Evolutionary conservation across 2,329 filamentous ascomycete species (phyloP).

Genomic region (Sclerotinia borealis): DNA sequence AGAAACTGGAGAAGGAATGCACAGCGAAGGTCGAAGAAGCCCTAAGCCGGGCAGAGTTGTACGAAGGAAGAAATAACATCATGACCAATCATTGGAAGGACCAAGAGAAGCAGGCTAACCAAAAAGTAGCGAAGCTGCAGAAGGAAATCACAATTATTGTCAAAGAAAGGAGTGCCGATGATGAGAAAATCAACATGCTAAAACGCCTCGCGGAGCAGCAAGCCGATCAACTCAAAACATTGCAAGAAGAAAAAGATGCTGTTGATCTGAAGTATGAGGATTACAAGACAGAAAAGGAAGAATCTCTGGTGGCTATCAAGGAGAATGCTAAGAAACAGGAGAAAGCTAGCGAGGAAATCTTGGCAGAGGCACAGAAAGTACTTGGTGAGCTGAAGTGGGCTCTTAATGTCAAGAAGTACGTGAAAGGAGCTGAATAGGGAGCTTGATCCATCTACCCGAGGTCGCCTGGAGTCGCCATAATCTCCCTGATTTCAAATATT

Average conservation of each 20-base stretch:
- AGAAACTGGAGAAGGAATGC: conserved; percentile 53
- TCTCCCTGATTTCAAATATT: not conserved
- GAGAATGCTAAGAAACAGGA: conserved; percentile 51
- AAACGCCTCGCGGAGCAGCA: conserved; percentile 68
- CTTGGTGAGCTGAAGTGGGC: conserved; percentile 68
- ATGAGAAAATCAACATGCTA: conserved; percentile 57
- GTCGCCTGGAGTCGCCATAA: not conserved
- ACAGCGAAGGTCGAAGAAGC: conserved; percentile 61
- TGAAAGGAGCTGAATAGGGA: conserved; percentile 47
- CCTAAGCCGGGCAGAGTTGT: conserved; percentile 56
- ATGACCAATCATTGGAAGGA: conserved; percentile 62
- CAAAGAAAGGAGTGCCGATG: conserved; percentile 51
- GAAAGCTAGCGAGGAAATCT: conserved; percentile 51
- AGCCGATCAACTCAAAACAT: conserved; percentile 58
- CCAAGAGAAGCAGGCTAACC: conserved; percentile 55
- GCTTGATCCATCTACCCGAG: not conserved
- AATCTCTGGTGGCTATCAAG: conserved; percentile 54
- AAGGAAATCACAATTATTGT: conserved; percentile 50
- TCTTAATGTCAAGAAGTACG: conserved; percentile 58
- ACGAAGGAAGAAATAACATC: conserved; percentile 64
- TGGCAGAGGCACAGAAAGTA: conserved; percentile 54
- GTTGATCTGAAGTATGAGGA: conserved; percentile 54
- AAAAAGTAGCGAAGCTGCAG: conserved; percentile 43
- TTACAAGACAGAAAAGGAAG: conserved; percentile 60
- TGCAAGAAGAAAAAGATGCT: conserved; percentile 55